These are phyloP conservation scores for Orbilia oligospora DNA, from an alignment of 2,329 filamentous ascomycete genomes.

Conservation along the genomic window DNA sequence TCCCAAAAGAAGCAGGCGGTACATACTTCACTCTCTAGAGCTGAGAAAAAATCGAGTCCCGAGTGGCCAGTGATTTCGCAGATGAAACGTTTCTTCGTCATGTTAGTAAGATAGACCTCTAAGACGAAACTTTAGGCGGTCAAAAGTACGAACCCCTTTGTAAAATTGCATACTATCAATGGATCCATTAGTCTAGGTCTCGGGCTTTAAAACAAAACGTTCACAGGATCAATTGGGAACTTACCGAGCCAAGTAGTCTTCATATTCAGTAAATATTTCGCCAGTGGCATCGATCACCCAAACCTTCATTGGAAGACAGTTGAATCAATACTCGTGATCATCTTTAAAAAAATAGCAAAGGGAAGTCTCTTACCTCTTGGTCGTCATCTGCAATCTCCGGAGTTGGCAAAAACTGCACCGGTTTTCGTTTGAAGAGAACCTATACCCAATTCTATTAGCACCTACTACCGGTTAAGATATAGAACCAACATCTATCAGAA, in stretches of 20 bases:
- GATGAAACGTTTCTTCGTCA: constrained; percentile 83
- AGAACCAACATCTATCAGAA: constrained; percentile 66
- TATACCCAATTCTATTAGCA: constrained; percentile 67
- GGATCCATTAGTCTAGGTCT: constrained; percentile 66
- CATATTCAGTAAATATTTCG: constrained; percentile 90
- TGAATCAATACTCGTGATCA: not conserved
- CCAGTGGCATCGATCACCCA: constrained; percentile 92
- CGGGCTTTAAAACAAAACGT: not conserved
- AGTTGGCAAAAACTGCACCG: constrained; percentile 83
- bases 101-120: constrained; percentile 37
- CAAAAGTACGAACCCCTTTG: constrained; percentile 68
- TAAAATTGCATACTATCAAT: constrained; percentile 86
- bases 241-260: constrained; percentile 86
- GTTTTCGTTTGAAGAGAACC: constrained; percentile 97
- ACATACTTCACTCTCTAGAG: constrained; percentile 87
- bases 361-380: constrained; percentile 77
- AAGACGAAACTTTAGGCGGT: too few relatives aligned
- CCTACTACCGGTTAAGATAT: constrained; percentile 64
- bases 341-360: not conserved
- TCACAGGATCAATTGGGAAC: constrained; percentile 65
- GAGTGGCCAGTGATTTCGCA: constrained; percentile 97
- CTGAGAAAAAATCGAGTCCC: constrained; percentile 91
- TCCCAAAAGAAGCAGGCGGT: constrained; percentile 6
- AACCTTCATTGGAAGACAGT: constrained; percentile 73
- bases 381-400: constrained; percentile 84